Conservation (phyloP, 441 rosid species). For the Corymbia citriodora region DNA sequence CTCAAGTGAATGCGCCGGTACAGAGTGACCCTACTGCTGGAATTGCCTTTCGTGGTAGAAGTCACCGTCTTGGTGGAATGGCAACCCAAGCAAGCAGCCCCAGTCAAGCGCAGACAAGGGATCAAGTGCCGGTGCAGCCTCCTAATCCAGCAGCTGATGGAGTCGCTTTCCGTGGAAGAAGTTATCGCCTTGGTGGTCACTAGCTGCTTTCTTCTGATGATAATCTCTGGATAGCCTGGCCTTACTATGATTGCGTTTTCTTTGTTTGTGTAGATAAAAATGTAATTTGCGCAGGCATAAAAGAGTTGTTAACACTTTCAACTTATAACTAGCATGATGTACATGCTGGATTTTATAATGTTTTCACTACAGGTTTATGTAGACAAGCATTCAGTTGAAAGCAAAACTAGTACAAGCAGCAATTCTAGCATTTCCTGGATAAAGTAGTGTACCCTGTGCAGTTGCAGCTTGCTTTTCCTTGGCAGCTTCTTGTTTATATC, state of each 20-base stretch:
- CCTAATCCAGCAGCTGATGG: constrained; percentile 16
- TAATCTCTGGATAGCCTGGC: not conserved
- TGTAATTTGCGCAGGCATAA: not conserved
- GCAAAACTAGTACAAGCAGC: not conserved
- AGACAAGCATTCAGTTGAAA: not conserved
- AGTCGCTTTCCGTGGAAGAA: constrained; percentile 40
- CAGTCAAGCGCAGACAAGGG: not conserved
- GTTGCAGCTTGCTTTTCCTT: not conserved
- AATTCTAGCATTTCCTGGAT: not conserved
- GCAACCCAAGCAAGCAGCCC: not conserved
- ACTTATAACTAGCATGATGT: not conserved
- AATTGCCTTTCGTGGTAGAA: constrained; percentile 41
- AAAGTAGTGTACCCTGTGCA: not conserved
- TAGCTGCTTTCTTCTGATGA: not conserved
- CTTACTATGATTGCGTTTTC: not conserved
- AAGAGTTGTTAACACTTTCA: not conserved
- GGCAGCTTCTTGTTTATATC: not conserved
- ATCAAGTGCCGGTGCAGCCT: not conserved
- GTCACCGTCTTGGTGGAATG: constrained; percentile 32
- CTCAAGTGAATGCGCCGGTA: constrained; percentile 47
- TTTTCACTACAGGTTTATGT: not conserved
- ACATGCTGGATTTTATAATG: not conserved
- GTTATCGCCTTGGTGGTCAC: constrained; percentile 34
- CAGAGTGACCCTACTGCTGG: constrained; percentile 36
- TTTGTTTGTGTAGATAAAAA: not conserved